Evolutionary conservation across 1,284 basidiomycete genomes (phyloP), one percentile per base, ranked within the genome.

Genomic region (Heterobasidion irregulare): DNA sequence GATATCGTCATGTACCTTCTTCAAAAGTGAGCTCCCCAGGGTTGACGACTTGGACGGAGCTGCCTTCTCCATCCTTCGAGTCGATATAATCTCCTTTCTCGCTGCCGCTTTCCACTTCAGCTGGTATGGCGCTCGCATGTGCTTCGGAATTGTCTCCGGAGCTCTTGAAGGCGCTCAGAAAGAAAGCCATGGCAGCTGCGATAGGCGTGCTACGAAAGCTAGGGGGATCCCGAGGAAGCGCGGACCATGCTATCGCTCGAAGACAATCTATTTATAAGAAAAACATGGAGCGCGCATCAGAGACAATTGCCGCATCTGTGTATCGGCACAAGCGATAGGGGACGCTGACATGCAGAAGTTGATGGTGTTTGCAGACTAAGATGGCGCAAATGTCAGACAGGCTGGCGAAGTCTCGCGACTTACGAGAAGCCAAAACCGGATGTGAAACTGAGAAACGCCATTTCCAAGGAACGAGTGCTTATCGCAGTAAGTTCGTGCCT

Each of bases 11-110:
- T 38, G 16, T n/a, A 49, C 53, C 53, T 34, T 54, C 53, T 34
- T 49, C 26, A 13, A 59, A 59, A 1, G 57, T 56, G 35, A 56
- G 58, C 18, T 49, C 54, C 6, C 54, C 58, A 6, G 52, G 55
- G 18, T 44, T 54, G 36, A 50, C 12, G 8, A 44, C 32, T 44
- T 12, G 43, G 33, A 18, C 36, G 15, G 36, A 10, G 47, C 32
- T 34, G 18, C 15, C n/a, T 46, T 12, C 12, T 15, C n/a, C 38
- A 41, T 41, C 38, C 38, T 41, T 10, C 10, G 38, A 41, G 10
- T n/a, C 38, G 38, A n/a, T 6, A 41, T 41, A 41, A 10, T 41
- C 38, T 41, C n/a, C 38, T n/a, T 41, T 41, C 38, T 10, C 38
- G 38, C 38, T 41, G 2, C n/a, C 38, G n/a, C 12, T 10, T 41